Base-by-base conservation (phyloP, 306 rosid genomes). In the Prunus mira region DNA sequence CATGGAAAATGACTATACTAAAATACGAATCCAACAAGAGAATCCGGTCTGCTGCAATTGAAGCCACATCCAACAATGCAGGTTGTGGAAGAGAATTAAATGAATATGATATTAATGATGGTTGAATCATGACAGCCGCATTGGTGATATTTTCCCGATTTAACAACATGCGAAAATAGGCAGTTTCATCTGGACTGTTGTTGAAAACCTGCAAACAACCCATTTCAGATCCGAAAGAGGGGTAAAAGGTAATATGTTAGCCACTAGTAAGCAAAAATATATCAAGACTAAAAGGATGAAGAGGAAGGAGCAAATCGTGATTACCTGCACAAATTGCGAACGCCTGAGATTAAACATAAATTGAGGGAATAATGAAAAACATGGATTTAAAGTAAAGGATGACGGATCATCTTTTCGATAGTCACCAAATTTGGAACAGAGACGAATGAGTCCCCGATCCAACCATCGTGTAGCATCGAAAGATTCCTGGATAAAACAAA, bases 181-280 rank as follows among this genome's bases (percentile, higher is more conserved):
- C 99, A 83, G 99, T 95, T 87, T 95, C 99, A 54, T 95, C 99
- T 60, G 99, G 99, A 88, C 99, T 95, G 88, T 95, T 95, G 87
- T 95, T 95, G 79, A 95, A 95, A 79, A 95, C 99, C 99, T 95
- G 88, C 76, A 84, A 78, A 84, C 61, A 66, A 58, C 55, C 61
- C 79, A 79, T 54, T 74, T 30, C 50, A 78, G 67, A 34, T 57
- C 49, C 75, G 66, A 67, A 67, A 73, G 15, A 19, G 4, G 54
- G 46, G 67, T 64, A 58, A 63, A 58, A 50, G 75, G 56, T 67
- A 28, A 20, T 38, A n/a, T 6, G 1, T 27, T 12, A 43, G 12
- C 17, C 52, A 28, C 2, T 43, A 3, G 61, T 47, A 65, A 12
- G 14, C 50, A n/a, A 11, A 11, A 12, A 6, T 12, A 73, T 47